Conservation (phyloP, 2,329 filamentous ascomycete species). For the Periconia sp. region DNA sequence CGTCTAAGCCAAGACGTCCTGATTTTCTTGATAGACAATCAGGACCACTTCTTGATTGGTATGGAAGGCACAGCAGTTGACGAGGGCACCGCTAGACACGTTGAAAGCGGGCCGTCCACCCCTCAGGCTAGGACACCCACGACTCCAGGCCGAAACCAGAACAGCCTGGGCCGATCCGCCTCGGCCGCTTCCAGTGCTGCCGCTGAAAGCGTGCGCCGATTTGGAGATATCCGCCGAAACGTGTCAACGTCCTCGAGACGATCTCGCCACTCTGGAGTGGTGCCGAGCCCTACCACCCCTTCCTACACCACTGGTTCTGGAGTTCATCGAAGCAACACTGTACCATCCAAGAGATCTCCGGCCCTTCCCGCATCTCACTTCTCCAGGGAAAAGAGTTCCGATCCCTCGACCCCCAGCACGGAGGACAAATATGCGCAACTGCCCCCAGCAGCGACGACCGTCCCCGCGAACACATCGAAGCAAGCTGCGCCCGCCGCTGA, state of each 20-base stretch:
- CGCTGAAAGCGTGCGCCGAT: slow-evolving; percentile 81
- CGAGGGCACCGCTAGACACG: slow-evolving; percentile 68
- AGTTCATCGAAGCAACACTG: slow-evolving; percentile 82
- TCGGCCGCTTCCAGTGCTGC: slow-evolving; percentile 72
- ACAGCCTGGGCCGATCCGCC: slow-evolving; percentile 69
- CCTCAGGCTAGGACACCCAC: slow-evolving; percentile 54
- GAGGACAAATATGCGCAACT: slow-evolving; percentile 29
- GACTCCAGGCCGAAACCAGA: slow-evolving; percentile 53
- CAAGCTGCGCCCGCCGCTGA: not conserved
- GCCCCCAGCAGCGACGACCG: slow-evolving; percentile 12
- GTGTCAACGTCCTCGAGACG: slow-evolving; percentile 90
- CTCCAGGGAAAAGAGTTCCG: slow-evolving; percentile 48
- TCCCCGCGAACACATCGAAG: not conserved
- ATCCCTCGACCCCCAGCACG: slow-evolving; percentile 52
- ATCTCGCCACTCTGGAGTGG: slow-evolving; percentile 72
- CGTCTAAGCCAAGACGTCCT: slow-evolving; percentile 93
- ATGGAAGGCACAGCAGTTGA: slow-evolving; percentile 99
- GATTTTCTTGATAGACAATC: slow-evolving; percentile 97
- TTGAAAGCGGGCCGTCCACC: slow-evolving; percentile 67
- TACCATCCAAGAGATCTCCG: slow-evolving; percentile 88
- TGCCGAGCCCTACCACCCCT: slow-evolving; percentile 61
- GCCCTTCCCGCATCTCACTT: slow-evolving; percentile 53
- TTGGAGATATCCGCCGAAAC: slow-evolving; percentile 79
- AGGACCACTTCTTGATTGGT: slow-evolving; percentile 96
- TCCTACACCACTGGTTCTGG: slow-evolving; percentile 51